A percentile compares a stretch with the other conserved stretches of the same genome.
These are phyloP conservation scores for Baorangia bicolor DNA, from an alignment of 768 basidiomycete genomes.

Conservation along the genomic window DNA sequence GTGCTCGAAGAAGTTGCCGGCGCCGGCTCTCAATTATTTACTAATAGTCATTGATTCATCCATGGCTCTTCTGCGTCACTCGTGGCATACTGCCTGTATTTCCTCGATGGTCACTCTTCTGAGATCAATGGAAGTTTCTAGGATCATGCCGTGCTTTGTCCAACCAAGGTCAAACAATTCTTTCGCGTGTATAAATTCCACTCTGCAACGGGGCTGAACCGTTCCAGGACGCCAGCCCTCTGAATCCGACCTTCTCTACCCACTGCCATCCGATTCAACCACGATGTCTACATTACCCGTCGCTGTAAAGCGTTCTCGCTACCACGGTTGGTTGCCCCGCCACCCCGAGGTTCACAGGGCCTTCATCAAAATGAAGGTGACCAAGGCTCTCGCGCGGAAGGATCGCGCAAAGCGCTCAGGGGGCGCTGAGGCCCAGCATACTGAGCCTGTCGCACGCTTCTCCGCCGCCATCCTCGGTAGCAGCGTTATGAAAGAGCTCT, in stretches of 20 bases:
- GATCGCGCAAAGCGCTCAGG: too few relatives aligned
- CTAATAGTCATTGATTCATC: too few relatives aligned
- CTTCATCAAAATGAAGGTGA: neutral
- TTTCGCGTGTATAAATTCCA: neutral
- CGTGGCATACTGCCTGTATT: too few relatives aligned
- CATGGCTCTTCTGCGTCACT: too few relatives aligned
- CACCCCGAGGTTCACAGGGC: neutral
- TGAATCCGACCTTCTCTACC: neutral
- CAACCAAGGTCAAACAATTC: neutral
- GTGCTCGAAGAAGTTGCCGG: too few relatives aligned
- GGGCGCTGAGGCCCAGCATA: neutral
- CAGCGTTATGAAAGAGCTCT: neutral
- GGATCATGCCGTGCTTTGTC: neutral
- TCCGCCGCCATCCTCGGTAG: neutral
- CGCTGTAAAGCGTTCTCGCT: neutral
- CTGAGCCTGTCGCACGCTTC: neutral
- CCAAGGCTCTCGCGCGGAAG: neutral
- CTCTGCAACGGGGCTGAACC: neutral
- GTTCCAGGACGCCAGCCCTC: neutral
- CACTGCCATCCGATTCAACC: neutral
- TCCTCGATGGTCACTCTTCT: too few relatives aligned
- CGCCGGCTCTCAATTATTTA: too few relatives aligned
- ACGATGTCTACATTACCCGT: neutral
- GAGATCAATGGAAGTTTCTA: too few relatives aligned
- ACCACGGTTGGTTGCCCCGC: conserved; percentile 3